phyloP scores from a whole-genome alignment of 345 rosid genomes.

The Draba incana region DNA sequence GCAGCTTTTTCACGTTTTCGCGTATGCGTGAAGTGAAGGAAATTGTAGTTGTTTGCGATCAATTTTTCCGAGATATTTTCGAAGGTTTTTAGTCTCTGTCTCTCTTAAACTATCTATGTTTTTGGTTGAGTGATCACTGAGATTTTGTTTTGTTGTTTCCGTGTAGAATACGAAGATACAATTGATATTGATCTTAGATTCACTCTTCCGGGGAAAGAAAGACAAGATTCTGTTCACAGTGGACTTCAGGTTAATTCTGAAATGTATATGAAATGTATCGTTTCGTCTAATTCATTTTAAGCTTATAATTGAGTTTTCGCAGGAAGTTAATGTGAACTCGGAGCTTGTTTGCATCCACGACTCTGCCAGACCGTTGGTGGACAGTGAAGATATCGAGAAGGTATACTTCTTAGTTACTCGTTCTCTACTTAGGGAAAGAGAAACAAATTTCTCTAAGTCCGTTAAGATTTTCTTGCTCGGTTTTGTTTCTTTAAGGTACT shows the following conservation, averaged over 20 bases:
- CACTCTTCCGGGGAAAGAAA: conserved; percentile 89
- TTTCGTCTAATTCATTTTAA: background rate
- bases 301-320: conserved; percentile 14
- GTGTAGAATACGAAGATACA: conserved; percentile 58
- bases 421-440: background rate
- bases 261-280: too few species aligned
- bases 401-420: conserved; percentile 33
- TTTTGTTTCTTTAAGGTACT: conserved; percentile 58
- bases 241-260: conserved; percentile 63
- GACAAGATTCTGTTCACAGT: conserved; percentile 90
- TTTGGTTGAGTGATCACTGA: conserved; percentile 23
- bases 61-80: conserved; percentile 80
- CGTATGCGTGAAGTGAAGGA: conserved; percentile 80
- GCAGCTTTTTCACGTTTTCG: conserved; percentile 84
- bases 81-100: conserved; percentile 60
- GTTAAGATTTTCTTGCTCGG: background rate
- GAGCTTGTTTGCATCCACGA: conserved; percentile 96
- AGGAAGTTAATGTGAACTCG: conserved; percentile 67
- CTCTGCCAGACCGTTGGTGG: conserved; percentile 88
- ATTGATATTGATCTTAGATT: conserved; percentile 68
- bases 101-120: conserved; percentile 5
- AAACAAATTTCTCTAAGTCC: background rate
- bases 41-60: conserved; percentile 95
- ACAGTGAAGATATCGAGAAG: conserved; percentile 69
- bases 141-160: conserved; percentile 12